Evolutionary conservation across 306 rosid genomes (phyloP), one percentile per base, ranked within the genome.

Genomic region (Fagus crenata): DNA sequence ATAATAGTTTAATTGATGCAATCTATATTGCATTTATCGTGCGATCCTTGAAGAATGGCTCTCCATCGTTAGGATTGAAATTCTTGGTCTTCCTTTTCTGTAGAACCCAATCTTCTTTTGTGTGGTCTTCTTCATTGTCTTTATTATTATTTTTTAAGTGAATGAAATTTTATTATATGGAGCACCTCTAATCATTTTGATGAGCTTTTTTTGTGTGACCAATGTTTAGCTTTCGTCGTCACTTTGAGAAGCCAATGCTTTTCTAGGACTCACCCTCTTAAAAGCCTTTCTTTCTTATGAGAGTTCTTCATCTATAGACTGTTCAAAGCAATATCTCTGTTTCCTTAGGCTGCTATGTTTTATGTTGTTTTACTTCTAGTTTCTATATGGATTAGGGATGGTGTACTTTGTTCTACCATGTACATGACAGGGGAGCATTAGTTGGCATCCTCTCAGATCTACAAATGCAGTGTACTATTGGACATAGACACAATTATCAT

Each of bases 291-390:
- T 51, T n/a, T n/a, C 4, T 51, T 14, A 14, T 9, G 8, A 51
- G 56, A 51, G 56, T 32, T 71, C 42, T 49, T 71, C 9, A 33
- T 33, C 15, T 51, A 32, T 71, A 13, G 40, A 51, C 75, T 71
- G 75, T 4, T 22, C 61, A 51, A 71, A 49, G 63, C 18, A 7
- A 51, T 71, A 4, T 33, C 49, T 71, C 63, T 13, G 63, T 51
- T 31, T 15, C 63, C 5, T 4, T 49, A 49, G 22, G 7, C 56
- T 51, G n/a, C 56, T 14, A 5, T 51, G n/a, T 12, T 51, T 51
- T 51, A 5, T 12, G 15, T 51, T 51, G n/a, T 14, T 51, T 51
- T 17, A 51, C 56, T 51, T 51, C 56, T n/a, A 13, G n/a, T 51
- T 51, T 51, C 56, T 2, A 4, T 51, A 12, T 14, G 4, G n/a